Conservation (phyloP, 768 basidiomycete species). For the Tulasnella sp. region DNA sequence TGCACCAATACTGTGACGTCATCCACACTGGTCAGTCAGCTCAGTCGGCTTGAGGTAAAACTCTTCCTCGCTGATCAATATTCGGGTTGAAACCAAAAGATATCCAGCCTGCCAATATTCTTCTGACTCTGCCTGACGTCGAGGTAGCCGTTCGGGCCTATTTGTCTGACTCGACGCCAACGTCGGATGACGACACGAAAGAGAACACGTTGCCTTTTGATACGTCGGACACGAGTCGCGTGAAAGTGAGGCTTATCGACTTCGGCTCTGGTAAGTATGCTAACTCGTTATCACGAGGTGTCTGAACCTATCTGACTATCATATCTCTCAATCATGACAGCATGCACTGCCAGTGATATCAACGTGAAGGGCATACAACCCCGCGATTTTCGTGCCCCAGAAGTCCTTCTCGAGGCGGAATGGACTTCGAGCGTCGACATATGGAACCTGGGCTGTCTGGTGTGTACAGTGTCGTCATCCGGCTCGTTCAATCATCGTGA, state of each 20-base stretch:
- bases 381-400: not conserved
- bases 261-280: not conserved
- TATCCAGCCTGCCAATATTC: not conserved
- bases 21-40: conserved; percentile 3
- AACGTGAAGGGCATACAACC: not conserved
- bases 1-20: not conserved
- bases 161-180: not conserved
- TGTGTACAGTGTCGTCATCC: no score
- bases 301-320: not conserved
- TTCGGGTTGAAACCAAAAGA: not conserved
- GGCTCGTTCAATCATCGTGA: not conserved
- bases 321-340: not conserved
- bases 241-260: not conserved
- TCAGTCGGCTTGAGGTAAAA: no score
- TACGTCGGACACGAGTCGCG: not conserved
- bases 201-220: not conserved
- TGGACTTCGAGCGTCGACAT: not conserved
- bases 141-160: not conserved
- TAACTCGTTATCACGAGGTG: not conserved
- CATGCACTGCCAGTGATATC: not conserved
- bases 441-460: not conserved
- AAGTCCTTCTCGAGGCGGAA: not conserved
- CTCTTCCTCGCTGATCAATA: no score
- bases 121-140: not conserved
- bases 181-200: not conserved